Base-by-base conservation (phyloP, 352 stramenopile genomes). In the Pythium coloratum region DNA sequence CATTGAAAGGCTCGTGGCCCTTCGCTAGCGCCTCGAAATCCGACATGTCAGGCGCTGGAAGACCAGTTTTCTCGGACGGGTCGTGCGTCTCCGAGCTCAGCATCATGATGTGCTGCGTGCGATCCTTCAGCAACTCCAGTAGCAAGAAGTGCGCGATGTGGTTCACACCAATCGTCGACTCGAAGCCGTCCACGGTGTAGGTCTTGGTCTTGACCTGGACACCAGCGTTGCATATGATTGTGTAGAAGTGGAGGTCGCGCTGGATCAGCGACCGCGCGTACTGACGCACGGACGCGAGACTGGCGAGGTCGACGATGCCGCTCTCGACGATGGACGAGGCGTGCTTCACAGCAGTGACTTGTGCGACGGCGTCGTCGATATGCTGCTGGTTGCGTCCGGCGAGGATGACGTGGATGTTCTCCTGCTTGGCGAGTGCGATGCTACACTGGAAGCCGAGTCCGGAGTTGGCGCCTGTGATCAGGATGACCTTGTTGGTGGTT, bases 171-270 rank as follows among this genome's bases (percentile, higher is more conserved):
- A 84, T 69, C 2, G 74, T 81, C 1, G 46, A n/a, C 55, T 84
- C 74, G 28, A 81, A 80, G 18, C 76, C 78, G 28, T 81, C 78
- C 0, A 56, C 47, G 0, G 76, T 81, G 18, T 66, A 30, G 4
- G 62, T 57, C 33, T 70, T 71, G 14, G 30, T 33, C 14, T 55
- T 58, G 18, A 64, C 18, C 18, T 81, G 65, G 5, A 84, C 34
- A 1, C 78, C 76, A 13, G 67, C 76, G 56, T 86, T 86, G 78
- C 72, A 81, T 3, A 84, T 62, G 50, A 86, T 46, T 20, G 69
- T 73, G 49, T 64, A 57, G 44, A 76, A 50, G 13, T 68, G 49
- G 1, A 80, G 50, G 18, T 67, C 54, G 28, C 70, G 62, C 34
- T 67, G 47, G 0, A 64, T 61, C 4, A 81, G 24, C 6, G 20